phyloP scores from a whole-genome alignment of 2,329 filamentous ascomycete genomes.

The Delphinella strobiligena region DNA sequence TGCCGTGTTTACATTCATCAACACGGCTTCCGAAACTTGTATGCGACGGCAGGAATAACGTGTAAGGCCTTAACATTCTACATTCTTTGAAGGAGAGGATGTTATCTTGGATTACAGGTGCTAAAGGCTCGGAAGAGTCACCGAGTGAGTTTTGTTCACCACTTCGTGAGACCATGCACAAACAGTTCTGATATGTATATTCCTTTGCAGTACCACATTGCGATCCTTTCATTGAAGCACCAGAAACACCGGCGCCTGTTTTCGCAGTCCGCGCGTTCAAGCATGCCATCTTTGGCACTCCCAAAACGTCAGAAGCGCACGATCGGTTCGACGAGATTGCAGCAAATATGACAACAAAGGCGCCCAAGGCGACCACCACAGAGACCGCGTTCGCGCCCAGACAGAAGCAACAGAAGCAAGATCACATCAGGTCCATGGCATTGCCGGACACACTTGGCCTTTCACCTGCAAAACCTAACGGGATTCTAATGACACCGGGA shows the following conservation, averaged over 20 bases:
- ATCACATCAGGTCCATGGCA: not conserved
- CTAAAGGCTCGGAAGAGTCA: slow-evolving; percentile 2
- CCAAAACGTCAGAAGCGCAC: slow-evolving; percentile 34
- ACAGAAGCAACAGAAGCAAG: not conserved
- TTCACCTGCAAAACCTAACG: slow-evolving; percentile 37
- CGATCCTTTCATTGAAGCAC: slow-evolving; percentile 33
- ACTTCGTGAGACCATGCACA: not conserved
- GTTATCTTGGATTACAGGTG: slow-evolving; percentile 11
- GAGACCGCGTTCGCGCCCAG: not conserved
- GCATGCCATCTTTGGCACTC: slow-evolving; percentile 52
- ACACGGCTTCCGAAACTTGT: too few relatives aligned
- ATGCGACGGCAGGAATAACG: too few relatives aligned
- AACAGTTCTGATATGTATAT: not conserved
- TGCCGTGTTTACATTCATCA: too few relatives aligned
- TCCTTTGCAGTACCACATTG: not conserved
- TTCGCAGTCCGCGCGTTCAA: slow-evolving; percentile 58
- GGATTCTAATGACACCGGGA: slow-evolving; percentile 53
- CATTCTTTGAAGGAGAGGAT: not conserved
- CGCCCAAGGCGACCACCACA: not conserved
- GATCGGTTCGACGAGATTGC: not conserved
- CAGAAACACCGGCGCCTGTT: slow-evolving; percentile 53
- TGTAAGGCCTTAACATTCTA: too few relatives aligned
- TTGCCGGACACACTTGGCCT: not conserved
- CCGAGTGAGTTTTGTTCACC: slow-evolving; percentile 1
- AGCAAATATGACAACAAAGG: not conserved